Evolutionary conservation across 441 rosid genomes (phyloP).

Genomic region (Gossypium schwendimanii): DNA sequence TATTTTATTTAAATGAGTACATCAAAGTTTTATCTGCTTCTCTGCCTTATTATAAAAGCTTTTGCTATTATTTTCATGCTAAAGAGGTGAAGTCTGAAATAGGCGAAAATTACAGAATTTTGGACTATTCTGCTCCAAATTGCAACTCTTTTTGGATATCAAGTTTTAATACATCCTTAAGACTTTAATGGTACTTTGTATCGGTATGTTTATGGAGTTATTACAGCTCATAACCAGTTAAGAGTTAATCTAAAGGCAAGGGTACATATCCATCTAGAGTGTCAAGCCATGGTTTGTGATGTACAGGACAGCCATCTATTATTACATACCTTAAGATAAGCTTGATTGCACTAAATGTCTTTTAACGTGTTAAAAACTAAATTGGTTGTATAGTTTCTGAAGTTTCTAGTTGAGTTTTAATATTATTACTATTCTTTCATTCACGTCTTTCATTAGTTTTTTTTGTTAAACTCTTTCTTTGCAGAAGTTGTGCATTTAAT

Average conservation of each 20-base stretch:
- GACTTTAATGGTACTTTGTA: background rate
- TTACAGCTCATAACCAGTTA: background rate
- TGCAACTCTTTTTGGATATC: background rate
- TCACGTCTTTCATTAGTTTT: no score
- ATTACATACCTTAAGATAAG: no score
- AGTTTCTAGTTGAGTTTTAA: no score
- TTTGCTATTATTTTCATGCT: background rate
- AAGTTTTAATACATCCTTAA: background rate
- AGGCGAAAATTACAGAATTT: background rate
- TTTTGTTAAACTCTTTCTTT: no score
- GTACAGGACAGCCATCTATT: no score
- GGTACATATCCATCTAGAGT: background rate
- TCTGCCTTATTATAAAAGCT: background rate
- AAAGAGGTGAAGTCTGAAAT: background rate
- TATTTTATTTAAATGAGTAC: slow-evolving; percentile 2
- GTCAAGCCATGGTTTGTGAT: no score
- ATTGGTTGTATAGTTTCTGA: no score
- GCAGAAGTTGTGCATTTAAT: no score
- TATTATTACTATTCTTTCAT: no score
- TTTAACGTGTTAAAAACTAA: no score
- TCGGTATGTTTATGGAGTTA: background rate
- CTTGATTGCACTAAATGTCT: no score
- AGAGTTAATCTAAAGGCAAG: background rate
- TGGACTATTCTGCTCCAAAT: background rate
- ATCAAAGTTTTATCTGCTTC: background rate